A percentile compares a stretch with the other conserved stretches of the same genome.
These are phyloP conservation scores for Suaeda aralocaspica DNA, from an alignment of 148 eudicot species.

Conservation along the genomic window DNA sequence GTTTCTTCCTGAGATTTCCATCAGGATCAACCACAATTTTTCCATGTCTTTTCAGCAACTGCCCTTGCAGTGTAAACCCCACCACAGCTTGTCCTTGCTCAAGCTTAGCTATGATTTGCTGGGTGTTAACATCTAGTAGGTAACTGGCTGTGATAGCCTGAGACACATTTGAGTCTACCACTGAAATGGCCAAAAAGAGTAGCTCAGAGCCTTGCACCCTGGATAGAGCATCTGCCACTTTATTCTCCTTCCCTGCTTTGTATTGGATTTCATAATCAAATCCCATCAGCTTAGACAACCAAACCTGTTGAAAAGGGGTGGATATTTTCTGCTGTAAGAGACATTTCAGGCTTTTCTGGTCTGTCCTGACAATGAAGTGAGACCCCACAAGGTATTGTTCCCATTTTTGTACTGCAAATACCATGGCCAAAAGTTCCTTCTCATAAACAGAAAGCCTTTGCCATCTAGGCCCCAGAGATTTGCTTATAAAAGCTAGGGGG, in stretches of 20 bases:
- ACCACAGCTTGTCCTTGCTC: too few relatives aligned
- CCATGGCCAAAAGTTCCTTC: too few relatives aligned
- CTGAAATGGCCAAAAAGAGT: background rate
- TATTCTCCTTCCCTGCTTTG: slow-evolving; percentile 2
- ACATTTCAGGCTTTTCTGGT: slow-evolving; percentile 10
- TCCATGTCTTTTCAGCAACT: background rate
- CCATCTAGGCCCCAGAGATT: too few relatives aligned
- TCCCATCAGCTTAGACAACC: slow-evolving; percentile 19
- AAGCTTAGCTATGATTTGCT: too few relatives aligned
- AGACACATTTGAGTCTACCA: background rate
- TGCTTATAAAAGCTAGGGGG: slow-evolving; percentile 12
- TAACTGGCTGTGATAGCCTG: background rate
- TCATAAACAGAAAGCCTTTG: too few relatives aligned
- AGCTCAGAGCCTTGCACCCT: background rate
- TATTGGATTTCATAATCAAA: slow-evolving; percentile 14
- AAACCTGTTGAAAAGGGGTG: slow-evolving; percentile 4
- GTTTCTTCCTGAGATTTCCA: background rate
- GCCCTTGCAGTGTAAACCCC: too few relatives aligned
- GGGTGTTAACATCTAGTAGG: too few relatives aligned
- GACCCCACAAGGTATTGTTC: background rate
- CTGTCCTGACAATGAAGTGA: slow-evolving; percentile 5
- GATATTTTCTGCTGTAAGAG: background rate
- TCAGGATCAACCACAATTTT: background rate
- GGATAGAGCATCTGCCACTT: slow-evolving; percentile 22
- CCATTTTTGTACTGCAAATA: too few relatives aligned